Conservation (phyloP, 352 stramenopile species). For the Pythium volutum region DNA sequence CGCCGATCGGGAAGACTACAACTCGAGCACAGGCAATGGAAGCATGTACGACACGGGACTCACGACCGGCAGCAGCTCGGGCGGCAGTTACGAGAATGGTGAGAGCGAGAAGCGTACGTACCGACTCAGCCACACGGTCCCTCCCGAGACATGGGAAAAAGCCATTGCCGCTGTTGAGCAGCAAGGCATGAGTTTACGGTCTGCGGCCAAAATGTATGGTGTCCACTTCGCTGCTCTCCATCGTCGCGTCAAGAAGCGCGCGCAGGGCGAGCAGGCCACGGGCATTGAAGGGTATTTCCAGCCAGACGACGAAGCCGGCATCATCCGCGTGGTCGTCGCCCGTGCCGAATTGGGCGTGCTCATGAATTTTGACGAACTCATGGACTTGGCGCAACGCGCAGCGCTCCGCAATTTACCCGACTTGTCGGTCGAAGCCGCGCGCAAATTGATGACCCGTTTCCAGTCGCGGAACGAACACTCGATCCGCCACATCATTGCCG, state of each 20-base stretch:
- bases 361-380: slow-evolving; percentile 66
- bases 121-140: slow-evolving; percentile 53
- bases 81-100: slow-evolving; percentile 17
- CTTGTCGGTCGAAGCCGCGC: slow-evolving; percentile 49
- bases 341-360: slow-evolving; percentile 66
- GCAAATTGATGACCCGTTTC: slow-evolving; percentile 45
- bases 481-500: slow-evolving; percentile 56
- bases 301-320: slow-evolving; percentile 62
- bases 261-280: slow-evolving; percentile 37
- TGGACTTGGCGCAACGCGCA: slow-evolving; percentile 56
- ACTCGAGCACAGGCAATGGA: neutral
- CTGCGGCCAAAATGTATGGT: slow-evolving; percentile 52
- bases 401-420: slow-evolving; percentile 57
- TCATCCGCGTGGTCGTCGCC: slow-evolving; percentile 67
- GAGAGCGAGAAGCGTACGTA: slow-evolving; percentile 31
- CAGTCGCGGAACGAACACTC: slow-evolving; percentile 60
- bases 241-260: slow-evolving; percentile 64
- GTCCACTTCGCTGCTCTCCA: slow-evolving; percentile 71
- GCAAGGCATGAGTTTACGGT: slow-evolving; percentile 66
- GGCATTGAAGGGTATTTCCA: slow-evolving; percentile 59
- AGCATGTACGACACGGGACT: slow-evolving; percentile 9
- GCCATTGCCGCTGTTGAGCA: slow-evolving; percentile 67
- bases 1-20: slow-evolving; percentile 20
- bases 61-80: slow-evolving; percentile 20
- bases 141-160: slow-evolving; percentile 57